Conservation (phyloP, 306 rosid species). For the Vachellia collinsii region DNA sequence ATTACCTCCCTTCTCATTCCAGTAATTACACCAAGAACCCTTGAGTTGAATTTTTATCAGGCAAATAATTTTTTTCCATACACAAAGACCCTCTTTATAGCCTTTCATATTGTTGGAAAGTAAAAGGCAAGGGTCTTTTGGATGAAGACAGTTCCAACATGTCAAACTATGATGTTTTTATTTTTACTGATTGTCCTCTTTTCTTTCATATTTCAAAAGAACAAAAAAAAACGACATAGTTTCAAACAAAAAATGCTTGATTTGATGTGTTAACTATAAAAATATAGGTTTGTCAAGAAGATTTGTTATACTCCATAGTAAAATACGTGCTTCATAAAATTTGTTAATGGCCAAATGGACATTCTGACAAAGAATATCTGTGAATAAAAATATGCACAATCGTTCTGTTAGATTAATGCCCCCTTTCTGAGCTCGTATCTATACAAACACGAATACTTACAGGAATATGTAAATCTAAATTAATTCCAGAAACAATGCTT, state of each 20-base stretch:
- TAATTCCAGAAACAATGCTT: constrained; percentile 82
- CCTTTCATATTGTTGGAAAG: background rate
- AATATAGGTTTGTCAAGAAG: background rate
- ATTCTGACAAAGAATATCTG: background rate
- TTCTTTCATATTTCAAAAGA: background rate
- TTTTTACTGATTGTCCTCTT: background rate
- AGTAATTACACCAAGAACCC: background rate
- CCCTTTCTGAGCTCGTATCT: background rate
- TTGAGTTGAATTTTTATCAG: background rate
- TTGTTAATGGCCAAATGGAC: background rate
- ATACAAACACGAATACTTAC: constrained; percentile 21
- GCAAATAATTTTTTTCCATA: background rate
- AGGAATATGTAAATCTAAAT: constrained; percentile 42
- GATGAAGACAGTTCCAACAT: background rate
- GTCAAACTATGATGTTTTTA: background rate
- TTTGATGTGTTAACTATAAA: background rate
- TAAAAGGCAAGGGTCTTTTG: background rate
- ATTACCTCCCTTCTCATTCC: background rate
- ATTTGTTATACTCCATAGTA: background rate
- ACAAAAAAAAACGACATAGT: background rate
- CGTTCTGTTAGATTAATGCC: constrained; percentile 15
- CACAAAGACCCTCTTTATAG: background rate
- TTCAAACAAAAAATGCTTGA: background rate
- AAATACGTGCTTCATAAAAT: background rate
- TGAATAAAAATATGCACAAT: background rate